phyloP scores from a whole-genome alignment of 129 eudicot species.

The Calendula officinalis region DNA sequence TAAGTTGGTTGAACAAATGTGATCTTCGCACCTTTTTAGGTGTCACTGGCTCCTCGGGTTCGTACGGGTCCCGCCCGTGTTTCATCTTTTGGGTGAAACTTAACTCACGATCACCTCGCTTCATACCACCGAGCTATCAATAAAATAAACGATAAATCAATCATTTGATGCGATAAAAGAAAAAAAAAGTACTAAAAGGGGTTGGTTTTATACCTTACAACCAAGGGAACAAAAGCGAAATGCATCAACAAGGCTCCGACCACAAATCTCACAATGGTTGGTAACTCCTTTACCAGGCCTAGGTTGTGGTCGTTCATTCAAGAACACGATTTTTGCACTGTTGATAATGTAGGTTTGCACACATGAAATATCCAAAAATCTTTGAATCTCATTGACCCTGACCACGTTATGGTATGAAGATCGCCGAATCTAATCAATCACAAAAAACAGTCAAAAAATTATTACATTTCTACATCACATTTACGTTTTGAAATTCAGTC shows the following conservation, averaged over 20 bases:
- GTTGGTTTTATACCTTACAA: constrained; percentile 42
- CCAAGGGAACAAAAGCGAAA: constrained; percentile 61
- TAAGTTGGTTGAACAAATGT: constrained; percentile 31
- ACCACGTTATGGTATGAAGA: constrained; percentile 55
- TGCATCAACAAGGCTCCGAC: constrained; percentile 47
- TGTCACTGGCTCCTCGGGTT: constrained; percentile 51
- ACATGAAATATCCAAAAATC: constrained; percentile 41
- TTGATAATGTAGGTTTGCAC: constrained; percentile 59
- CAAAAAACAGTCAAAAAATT: background rate
- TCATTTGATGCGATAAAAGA: background rate
- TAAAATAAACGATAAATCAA: constrained; percentile 3
- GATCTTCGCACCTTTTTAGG: constrained; percentile 57
- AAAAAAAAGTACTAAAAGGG: constrained; percentile 9
- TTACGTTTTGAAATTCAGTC: background rate
- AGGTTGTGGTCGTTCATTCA: constrained; percentile 53
- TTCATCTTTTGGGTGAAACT: constrained; percentile 51
- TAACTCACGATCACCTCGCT: constrained; percentile 57
- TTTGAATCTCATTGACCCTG: constrained; percentile 50
- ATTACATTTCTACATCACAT: background rate
- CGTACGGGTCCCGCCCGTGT: constrained; percentile 36
- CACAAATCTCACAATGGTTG: constrained; percentile 50
- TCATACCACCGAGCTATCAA: constrained; percentile 61
- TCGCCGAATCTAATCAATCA: constrained; percentile 38
- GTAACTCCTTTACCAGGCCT: constrained; percentile 52
- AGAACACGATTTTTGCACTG: constrained; percentile 47